Conservation (phyloP, 495 filamentous ascomycete species). For the Lasiosphaeria ovina region DNA sequence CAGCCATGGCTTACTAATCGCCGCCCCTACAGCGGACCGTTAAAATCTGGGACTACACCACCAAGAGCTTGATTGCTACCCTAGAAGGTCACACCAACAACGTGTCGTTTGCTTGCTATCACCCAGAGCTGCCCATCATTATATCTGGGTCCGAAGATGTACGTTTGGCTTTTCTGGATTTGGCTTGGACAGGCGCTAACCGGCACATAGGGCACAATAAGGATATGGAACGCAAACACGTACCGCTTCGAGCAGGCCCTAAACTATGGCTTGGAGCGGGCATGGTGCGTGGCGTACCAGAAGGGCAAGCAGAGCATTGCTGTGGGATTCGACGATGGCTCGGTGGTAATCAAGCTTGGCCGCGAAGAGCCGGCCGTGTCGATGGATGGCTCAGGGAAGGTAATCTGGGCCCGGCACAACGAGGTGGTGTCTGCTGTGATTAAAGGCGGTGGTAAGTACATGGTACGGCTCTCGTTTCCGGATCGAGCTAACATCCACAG, state of each 20-base stretch:
- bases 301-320: constrained; percentile 89
- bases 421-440: constrained; percentile 89
- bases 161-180: neutral
- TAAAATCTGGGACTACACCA: constrained; percentile 99
- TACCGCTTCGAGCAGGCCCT: constrained; percentile 94
- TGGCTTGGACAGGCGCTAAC: constrained; percentile 3
- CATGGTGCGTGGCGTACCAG: constrained; percentile 97
- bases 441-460: constrained; percentile 68
- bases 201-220: constrained; percentile 66
- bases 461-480: neutral
- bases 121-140: constrained; percentile 94
- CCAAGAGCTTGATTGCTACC: constrained; percentile 93
- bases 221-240: constrained; percentile 98
- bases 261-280: constrained; percentile 91
- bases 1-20: constrained; percentile 1
- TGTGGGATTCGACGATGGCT: constrained; percentile 96
- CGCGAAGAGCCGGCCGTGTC: constrained; percentile 96
- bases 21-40: constrained; percentile 58
- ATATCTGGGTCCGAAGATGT: constrained; percentile 96
- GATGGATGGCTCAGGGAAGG: constrained; percentile 93
- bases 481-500: constrained; percentile 33
- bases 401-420: constrained; percentile 92
- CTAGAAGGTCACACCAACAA: constrained; percentile 97
- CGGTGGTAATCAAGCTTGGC: constrained; percentile 96
- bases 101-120: constrained; percentile 98